Percentiles rank a stretch among this genome's conserved stretches.
Evolutionary conservation across 345 rosid species (phyloP).

Genomic region (Cardamine occulta): DNA sequence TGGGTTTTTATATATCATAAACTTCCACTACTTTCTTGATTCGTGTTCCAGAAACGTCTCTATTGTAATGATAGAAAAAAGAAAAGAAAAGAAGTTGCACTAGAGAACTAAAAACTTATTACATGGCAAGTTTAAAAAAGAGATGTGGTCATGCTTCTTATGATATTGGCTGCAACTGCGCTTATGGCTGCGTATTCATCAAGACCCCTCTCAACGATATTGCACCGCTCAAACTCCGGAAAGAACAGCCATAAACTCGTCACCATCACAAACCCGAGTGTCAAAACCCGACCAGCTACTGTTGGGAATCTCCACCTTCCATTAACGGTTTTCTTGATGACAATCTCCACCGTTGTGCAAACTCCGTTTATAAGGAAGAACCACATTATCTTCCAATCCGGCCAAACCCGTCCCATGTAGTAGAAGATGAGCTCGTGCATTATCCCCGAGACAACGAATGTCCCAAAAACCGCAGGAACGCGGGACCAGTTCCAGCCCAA

Average conservation of each 20-base stretch:
- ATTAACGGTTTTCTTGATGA: conserved; percentile 44
- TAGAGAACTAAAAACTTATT: neutral
- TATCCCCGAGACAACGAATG: conserved; percentile 56
- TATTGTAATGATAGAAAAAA: neutral
- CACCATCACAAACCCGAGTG: conserved; percentile 48
- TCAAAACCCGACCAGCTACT: conserved; percentile 42
- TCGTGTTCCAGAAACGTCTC: conserved; percentile 3
- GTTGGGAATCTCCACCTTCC: conserved; percentile 39
- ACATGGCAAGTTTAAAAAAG: neutral
- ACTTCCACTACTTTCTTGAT: conserved; percentile 25
- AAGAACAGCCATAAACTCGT: conserved; percentile 54
- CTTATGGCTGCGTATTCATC: conserved; percentile 52
- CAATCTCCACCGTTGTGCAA: conserved; percentile 46
- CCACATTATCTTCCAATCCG: conserved; percentile 55
- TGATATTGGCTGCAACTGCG: conserved; percentile 10
- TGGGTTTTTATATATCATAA: neutral
- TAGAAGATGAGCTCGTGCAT: conserved; percentile 76
- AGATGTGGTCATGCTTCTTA: neutral
- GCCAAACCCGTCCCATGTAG: conserved; percentile 54
- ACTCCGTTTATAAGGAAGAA: conserved; percentile 64
- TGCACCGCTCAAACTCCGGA: conserved; percentile 42
- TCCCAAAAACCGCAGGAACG: conserved; percentile 44
- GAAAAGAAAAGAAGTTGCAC: neutral
- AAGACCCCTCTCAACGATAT: conserved; percentile 44
- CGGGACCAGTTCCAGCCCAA: conserved; percentile 51